Evolutionary conservation across 164 flowering plant genomes (phyloP).

Genomic region (Stephania japonica): DNA sequence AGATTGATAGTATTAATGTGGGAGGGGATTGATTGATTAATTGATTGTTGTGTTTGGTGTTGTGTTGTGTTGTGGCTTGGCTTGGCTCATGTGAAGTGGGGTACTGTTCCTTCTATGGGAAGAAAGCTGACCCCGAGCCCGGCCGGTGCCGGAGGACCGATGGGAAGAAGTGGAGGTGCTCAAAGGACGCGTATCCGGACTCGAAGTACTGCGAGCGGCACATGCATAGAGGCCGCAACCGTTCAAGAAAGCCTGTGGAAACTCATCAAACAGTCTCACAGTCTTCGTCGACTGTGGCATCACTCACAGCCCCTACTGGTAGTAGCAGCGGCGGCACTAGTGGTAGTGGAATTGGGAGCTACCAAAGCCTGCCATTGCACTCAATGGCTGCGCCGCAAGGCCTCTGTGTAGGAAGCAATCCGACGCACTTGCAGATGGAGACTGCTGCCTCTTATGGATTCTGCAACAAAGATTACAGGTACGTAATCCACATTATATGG

Average conservation of each 20-base stretch:
- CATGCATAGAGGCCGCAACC: conserved; percentile 76
- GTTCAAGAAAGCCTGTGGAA: conserved; percentile 99
- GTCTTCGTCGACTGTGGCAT: conserved; percentile 50
- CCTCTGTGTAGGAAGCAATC: conserved; percentile 34
- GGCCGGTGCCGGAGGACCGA: conserved; percentile 74
- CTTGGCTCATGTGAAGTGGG: conserved; percentile 26
- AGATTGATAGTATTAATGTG: no score
- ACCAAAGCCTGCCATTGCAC: conserved; percentile 49
- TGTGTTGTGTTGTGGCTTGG: no score
- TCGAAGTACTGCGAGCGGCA: conserved; percentile 80
- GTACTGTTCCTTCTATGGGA: conserved; percentile 65
- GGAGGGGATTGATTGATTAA: no score
- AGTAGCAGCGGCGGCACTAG: conserved; percentile 14
- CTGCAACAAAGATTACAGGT: conserved; percentile 71
- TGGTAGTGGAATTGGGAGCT: conserved; percentile 24
- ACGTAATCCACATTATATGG: conserved; percentile 1
- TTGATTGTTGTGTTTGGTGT: no score
- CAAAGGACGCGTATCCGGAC: conserved; percentile 70
- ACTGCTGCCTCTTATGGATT: conserved; percentile 46
- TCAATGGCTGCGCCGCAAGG: conserved; percentile 35
- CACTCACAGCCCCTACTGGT: conserved; percentile 29
- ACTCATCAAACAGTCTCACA: conserved; percentile 65
- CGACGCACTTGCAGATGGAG: conserved; percentile 52
- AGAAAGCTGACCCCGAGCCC: conserved; percentile 67
- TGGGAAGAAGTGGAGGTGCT: conserved; percentile 80